Percentiles rank a stretch among this genome's conserved stretches.
Evolutionary conservation across 2,329 filamentous ascomycete genomes (phyloP).

Genomic region (Clonostachys rosea): DNA sequence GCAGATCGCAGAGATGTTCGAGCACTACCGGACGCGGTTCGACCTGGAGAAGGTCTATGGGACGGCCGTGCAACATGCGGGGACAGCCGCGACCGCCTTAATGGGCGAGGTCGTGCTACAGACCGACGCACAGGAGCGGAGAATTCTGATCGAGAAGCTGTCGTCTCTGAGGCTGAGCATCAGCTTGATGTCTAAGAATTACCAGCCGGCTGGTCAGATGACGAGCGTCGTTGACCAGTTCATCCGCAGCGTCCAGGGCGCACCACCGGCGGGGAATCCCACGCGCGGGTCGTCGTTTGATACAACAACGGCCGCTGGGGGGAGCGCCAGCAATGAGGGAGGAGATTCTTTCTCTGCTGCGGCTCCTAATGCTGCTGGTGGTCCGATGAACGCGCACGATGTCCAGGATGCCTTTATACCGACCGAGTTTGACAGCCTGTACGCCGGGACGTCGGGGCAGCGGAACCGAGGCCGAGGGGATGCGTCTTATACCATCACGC

Average conservation of each 20-base stretch:
- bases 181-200: conserved; percentile 4
- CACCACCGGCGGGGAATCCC: neutral
- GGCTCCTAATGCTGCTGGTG: too few species aligned
- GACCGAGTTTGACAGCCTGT: too few species aligned
- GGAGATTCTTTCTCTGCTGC: too few species aligned
- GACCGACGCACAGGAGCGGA: conserved; percentile 1
- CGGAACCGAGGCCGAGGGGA: neutral
- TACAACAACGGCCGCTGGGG: neutral
- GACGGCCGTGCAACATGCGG: conserved; percentile 6
- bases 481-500: neutral
- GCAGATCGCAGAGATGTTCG: conserved; percentile 2
- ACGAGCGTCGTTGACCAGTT: conserved; percentile 4
- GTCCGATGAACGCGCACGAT: too few species aligned
- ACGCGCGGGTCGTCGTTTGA: too few species aligned
- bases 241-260: conserved; percentile 1
- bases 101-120: conserved; percentile 6
- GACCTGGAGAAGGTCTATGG: conserved; percentile 4
- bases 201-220: conserved; percentile 4
- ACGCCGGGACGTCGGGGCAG: neutral
- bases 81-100: conserved; percentile 3
- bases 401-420: too few species aligned
- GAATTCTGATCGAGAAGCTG: conserved; percentile 1
- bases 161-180: conserved; percentile 1
- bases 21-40: conserved; percentile 3
- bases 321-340: too few species aligned